Evolutionary conservation across 139 green algal species (phyloP).

Genomic region (Nannochloris sp.): DNA sequence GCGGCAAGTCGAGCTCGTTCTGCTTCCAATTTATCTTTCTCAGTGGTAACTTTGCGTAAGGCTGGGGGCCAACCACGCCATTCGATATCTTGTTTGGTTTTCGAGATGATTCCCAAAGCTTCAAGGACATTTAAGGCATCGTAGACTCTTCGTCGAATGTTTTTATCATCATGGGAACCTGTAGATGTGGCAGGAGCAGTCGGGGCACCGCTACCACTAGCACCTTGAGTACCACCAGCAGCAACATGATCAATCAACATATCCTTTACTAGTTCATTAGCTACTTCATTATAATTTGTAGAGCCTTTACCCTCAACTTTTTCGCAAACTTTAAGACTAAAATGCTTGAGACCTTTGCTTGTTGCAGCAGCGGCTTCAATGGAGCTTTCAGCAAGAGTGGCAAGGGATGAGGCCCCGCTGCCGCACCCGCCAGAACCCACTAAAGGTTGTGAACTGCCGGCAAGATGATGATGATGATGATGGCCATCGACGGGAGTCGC

Average conservation of each 20-base stretch:
- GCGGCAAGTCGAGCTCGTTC: slow-evolving; percentile 27
- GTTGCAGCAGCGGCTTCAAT: neutral
- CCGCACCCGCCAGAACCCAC: neutral
- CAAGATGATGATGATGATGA: too few species aligned
- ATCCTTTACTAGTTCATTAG: slow-evolving; percentile 84
- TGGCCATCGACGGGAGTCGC: neutral
- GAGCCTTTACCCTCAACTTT: slow-evolving; percentile 76
- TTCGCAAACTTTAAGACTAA: slow-evolving; percentile 71
- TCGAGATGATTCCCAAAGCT: slow-evolving; percentile 88
- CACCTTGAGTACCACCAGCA: too few species aligned
- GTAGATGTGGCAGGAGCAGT: slow-evolving; percentile 38
- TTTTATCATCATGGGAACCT: slow-evolving; percentile 97
- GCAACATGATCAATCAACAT: slow-evolving; percentile 23
- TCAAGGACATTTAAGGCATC: slow-evolving; percentile 98
- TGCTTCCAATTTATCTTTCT: slow-evolving; percentile 22
- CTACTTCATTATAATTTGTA: slow-evolving; percentile 95
- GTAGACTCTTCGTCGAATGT: slow-evolving; percentile 91
- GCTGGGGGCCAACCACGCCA: slow-evolving; percentile 61
- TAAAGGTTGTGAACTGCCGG: neutral
- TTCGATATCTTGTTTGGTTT: slow-evolving; percentile 84
- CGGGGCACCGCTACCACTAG: neutral
- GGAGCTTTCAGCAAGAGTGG: neutral
- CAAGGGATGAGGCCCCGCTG: slow-evolving; percentile 30
- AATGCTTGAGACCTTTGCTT: slow-evolving; percentile 48
- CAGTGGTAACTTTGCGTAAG: neutral